Percentiles rank a stretch among this genome's conserved stretches.
These are phyloP conservation scores for Paecilomyces dactylethromorphus DNA, from an alignment of 2,329 filamentous ascomycete species.

Conservation along the genomic window DNA sequence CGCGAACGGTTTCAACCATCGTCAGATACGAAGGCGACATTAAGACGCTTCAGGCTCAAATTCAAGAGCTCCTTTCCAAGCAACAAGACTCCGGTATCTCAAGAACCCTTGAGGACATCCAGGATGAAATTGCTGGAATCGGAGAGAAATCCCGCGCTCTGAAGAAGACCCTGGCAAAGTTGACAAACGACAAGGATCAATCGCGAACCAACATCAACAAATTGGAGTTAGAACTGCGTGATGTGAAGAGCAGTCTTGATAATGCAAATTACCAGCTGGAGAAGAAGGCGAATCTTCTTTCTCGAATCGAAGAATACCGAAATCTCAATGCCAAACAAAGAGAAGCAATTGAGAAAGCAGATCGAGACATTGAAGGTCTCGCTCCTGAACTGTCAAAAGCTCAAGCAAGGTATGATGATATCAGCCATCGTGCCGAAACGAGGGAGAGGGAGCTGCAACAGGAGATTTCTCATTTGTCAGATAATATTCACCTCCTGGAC, in stretches of 20 bases:
- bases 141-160: constrained; percentile 60
- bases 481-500: constrained; percentile 70
- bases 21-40: constrained; percentile 67
- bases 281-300: constrained; percentile 65
- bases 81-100: constrained; percentile 61
- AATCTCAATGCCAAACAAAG: constrained; percentile 62
- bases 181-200: constrained; percentile 65
- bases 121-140: constrained; percentile 63
- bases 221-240: constrained; percentile 71
- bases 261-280: constrained; percentile 69
- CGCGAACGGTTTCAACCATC: constrained; percentile 71
- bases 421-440: constrained; percentile 61
- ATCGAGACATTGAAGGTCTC: constrained; percentile 67
- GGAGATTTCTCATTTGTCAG: constrained; percentile 64
- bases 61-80: constrained; percentile 67
- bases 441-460: constrained; percentile 67
- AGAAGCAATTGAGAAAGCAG: constrained; percentile 61
- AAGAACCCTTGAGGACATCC: constrained; percentile 75
- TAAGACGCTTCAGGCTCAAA: constrained; percentile 62
- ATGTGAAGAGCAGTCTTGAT: constrained; percentile 66
- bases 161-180: constrained; percentile 58
- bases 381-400: constrained; percentile 70
- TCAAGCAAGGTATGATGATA: constrained; percentile 69
- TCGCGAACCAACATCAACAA: constrained; percentile 60
- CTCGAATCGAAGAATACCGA: constrained; percentile 68